Evolutionary conservation across 1,284 basidiomycete genomes (phyloP).

Genomic region (Kalmanozyma brasiliensis): DNA sequence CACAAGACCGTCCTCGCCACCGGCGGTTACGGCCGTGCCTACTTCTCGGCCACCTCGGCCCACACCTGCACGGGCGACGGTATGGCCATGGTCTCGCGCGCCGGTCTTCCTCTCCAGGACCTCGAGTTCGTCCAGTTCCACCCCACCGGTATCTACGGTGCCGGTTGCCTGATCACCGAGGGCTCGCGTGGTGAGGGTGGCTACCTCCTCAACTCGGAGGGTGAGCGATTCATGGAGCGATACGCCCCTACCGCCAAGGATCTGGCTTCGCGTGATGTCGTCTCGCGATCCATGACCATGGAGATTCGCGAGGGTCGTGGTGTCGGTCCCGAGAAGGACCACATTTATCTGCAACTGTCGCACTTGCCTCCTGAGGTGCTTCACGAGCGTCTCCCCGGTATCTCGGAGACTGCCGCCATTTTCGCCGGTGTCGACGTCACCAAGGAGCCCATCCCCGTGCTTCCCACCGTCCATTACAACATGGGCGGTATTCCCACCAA

Average conservation of each 20-base stretch:
- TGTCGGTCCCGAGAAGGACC: conserved; percentile 98
- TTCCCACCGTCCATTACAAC: conserved; percentile 68
- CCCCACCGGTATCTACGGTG: conserved; percentile 99
- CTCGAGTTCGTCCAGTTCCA: conserved; percentile 99
- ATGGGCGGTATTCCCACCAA: conserved; percentile 99
- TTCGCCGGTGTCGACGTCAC: conserved; percentile 99
- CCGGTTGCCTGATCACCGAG: conserved; percentile 98
- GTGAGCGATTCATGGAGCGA: conserved; percentile 99
- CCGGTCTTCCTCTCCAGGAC: conserved; percentile 96
- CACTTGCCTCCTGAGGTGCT: conserved; percentile 96
- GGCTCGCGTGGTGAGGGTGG: conserved; percentile 99
- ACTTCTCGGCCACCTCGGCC: conserved; percentile 98
- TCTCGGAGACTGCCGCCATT: conserved; percentile 99
- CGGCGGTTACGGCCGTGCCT: conserved; percentile 97
- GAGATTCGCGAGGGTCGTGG: conserved; percentile 99
- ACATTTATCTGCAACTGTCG: conserved; percentile 95
- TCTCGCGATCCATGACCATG: conserved; percentile 98
- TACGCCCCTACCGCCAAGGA: conserved; percentile 98
- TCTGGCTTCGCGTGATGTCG: conserved; percentile 98
- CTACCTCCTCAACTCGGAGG: conserved; percentile 97
- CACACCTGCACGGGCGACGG: conserved; percentile 99
- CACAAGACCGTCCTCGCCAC: conserved; percentile 99
- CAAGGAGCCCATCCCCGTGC: conserved; percentile 86
- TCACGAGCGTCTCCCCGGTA: conserved; percentile 97
- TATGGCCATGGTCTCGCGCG: conserved; percentile 97